These are phyloP conservation scores for Chlamydomonas sp. DNA, from an alignment of 139 green algal species.

Conservation along the genomic window DNA sequence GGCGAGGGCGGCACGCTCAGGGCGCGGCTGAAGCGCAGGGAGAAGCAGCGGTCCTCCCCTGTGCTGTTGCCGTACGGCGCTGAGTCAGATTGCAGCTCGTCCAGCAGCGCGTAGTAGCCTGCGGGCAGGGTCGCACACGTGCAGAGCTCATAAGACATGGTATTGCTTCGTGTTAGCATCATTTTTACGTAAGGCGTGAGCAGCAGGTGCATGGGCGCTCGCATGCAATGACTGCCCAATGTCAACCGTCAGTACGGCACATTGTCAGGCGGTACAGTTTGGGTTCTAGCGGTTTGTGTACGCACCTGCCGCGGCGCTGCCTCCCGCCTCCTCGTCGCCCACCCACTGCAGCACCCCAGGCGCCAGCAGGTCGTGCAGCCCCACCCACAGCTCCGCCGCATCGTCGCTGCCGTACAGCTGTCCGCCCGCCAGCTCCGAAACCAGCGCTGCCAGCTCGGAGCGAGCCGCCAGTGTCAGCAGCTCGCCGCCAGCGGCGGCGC, in stretches of 20 bases:
- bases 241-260: no score
- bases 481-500: conserved; percentile 2
- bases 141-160: no score
- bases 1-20: neutral
- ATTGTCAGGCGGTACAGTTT: no score
- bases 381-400: neutral
- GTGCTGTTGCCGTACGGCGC: neutral
- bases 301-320: neutral
- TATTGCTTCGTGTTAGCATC: no score
- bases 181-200: no score
- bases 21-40: neutral
- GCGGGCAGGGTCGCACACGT: neutral
- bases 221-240: no score
- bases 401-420: neutral
- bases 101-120: neutral
- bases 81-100: neutral
- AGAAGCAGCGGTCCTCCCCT: conserved; percentile 8
- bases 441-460: neutral
- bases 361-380: neutral
- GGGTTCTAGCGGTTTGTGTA: neutral
- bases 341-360: neutral
- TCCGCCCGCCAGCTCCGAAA: neutral
- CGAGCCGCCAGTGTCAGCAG: neutral
- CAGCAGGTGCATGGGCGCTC: no score
- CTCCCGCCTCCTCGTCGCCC: conserved; percentile 7